phyloP scores from a whole-genome alignment of 2,329 filamentous ascomycete species.

The Capronia coronata region DNA sequence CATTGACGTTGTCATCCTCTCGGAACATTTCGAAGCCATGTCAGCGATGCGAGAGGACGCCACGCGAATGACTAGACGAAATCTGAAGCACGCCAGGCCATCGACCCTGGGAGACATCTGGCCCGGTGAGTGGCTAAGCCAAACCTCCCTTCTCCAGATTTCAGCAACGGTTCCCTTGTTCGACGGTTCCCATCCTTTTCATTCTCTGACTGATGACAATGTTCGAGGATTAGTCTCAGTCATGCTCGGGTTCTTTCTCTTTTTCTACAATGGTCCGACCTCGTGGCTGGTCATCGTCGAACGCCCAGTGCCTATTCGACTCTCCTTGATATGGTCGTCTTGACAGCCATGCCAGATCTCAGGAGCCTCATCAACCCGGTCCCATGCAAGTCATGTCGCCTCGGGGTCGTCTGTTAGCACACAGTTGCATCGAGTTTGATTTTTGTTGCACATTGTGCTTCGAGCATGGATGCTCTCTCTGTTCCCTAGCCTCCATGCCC shows the following conservation, averaged over 20 bases:
- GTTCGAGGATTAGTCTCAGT: constrained; percentile 20
- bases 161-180: background rate
- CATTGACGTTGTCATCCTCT: constrained; percentile 3
- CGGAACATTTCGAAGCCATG: constrained; percentile 19
- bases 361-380: constrained; percentile 1
- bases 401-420: background rate
- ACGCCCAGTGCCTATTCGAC: constrained; percentile 15
- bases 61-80: constrained; percentile 20
- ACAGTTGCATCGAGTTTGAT: constrained; percentile 3
- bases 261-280: background rate
- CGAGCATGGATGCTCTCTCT: constrained; percentile 8
- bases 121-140: constrained; percentile 14
- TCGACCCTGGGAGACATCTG: constrained; percentile 1
- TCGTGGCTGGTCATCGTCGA: constrained; percentile 11
- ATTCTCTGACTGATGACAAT: constrained; percentile 9
- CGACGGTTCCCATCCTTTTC: constrained; percentile 1
- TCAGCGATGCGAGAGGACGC: constrained; percentile 16
- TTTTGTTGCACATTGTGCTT: constrained; percentile 20
- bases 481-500: no score
- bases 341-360: constrained; percentile 8
- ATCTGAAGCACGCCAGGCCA: constrained; percentile 25
- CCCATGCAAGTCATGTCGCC: constrained; percentile 24
- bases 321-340: constrained; percentile 4
- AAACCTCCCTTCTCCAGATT: constrained; percentile 9
- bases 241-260: background rate